Evolutionary conservation across 495 filamentous ascomycete species (phyloP).

Genomic region (Hypoxylon fragiforme): DNA sequence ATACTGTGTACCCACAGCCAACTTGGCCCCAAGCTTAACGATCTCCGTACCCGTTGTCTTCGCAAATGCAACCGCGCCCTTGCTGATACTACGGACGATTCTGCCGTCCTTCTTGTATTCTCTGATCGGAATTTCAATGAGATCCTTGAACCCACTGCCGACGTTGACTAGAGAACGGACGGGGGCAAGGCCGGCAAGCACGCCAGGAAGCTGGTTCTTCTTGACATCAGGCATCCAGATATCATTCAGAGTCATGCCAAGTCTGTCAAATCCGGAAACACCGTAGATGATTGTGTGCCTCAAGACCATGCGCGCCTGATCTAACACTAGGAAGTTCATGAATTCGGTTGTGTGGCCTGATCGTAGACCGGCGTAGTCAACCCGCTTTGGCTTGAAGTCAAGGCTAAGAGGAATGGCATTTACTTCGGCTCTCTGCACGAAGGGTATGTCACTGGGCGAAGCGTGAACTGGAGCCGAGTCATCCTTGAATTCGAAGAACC

Average conservation of each 20-base stretch:
- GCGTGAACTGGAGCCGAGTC: conserved; percentile 57
- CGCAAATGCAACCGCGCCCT: conserved; percentile 85
- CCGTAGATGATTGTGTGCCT: conserved; percentile 91
- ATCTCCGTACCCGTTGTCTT: conserved; percentile 91
- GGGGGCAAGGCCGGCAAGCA: conserved; percentile 87
- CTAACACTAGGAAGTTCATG: conserved; percentile 97
- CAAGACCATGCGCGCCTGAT: conserved; percentile 83
- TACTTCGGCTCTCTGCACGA: conserved; percentile 87
- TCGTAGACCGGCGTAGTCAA: conserved; percentile 92
- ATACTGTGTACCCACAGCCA: conserved; percentile 92
- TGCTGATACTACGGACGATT: conserved; percentile 86
- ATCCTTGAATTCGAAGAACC: conserved; percentile 98
- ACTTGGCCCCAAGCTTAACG: conserved; percentile 88
- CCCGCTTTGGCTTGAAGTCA: conserved; percentile 96
- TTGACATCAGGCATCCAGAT: conserved; percentile 98
- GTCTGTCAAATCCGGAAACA: conserved; percentile 81
- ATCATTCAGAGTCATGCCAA: conserved; percentile 87
- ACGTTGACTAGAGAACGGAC: conserved; percentile 89
- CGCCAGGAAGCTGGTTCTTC: conserved; percentile 82
- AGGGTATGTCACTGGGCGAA: conserved; percentile 73
- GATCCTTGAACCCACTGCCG: conserved; percentile 78
- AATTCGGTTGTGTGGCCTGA: conserved; percentile 98
- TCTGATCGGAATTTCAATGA: conserved; percentile 83
- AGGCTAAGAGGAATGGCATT: conserved; percentile 79
- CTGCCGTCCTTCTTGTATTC: conserved; percentile 95